Base-by-base conservation (phyloP, 331 rosid genomes). In the Rhamnella rubrinervis region DNA sequence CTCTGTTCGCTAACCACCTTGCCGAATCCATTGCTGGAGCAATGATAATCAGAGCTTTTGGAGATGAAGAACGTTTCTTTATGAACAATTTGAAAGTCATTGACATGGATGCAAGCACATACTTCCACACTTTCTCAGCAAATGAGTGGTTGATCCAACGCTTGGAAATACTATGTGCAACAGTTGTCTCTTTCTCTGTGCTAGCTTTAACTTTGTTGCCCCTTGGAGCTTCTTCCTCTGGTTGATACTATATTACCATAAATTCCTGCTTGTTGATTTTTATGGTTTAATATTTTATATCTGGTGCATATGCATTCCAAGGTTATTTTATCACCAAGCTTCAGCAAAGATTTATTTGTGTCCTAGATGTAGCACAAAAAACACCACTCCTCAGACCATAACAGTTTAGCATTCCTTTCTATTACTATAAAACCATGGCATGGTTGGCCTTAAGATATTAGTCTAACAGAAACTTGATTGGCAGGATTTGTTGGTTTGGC, bases 21-120 rank as follows among this genome's bases (percentile, higher is more conserved):
- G 78, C 83, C 2, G 96, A 86, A 73, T 80, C 90, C 67, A 65
- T 82, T 53, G 86, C 85, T 53, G 96, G 96, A 74, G 78, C 82
- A 67, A 66, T 74, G 75, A 84, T 89, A 50, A 82, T 88, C 72
- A 76, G 89, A 64, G 95, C 89, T 68, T 88, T 86, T 59, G 68
- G 78, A 61, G 87, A 76, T 66, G 89, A 84, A 67, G 75, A 74
- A 35, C 68, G 76, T 2, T 78, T 81, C 46, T 73, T 82, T 8
- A 25, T 70, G 18, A 86, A 82, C 70, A 84, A 78, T 61, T 77
- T 86, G 46, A 3, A 82, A 47, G 78, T 84, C 21, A 84, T 80
- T 52, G 89, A 88, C 79, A 73, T 52, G 49, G 86, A 88, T 71
- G 84, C 95, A 47, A 78, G 83, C 59, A 74, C 86, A 50, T 75